Conservation (phyloP, 805 yeast species). For the Lachancea dasiensis region DNA sequence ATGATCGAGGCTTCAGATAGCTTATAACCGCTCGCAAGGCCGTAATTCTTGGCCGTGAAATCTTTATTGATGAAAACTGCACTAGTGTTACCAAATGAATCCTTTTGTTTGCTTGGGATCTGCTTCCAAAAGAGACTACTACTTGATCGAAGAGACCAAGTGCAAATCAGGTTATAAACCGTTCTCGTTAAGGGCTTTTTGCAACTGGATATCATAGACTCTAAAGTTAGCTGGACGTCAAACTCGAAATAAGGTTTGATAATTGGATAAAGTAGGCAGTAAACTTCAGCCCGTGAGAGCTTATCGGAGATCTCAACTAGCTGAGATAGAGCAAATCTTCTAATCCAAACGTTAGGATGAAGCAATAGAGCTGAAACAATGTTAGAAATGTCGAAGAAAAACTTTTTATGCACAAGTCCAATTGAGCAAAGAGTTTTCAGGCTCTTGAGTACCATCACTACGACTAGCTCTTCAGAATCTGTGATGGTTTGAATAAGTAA, state of each 20-base stretch:
- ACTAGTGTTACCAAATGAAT: slow-evolving; percentile 41
- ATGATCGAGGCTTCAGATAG: slow-evolving; percentile 26
- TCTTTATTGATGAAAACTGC: slow-evolving; percentile 25
- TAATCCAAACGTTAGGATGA: slow-evolving; percentile 84
- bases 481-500: slow-evolving; percentile 73
- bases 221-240: slow-evolving; percentile 68
- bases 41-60: slow-evolving; percentile 26
- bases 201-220: slow-evolving; percentile 57
- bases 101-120: slow-evolving; percentile 32
- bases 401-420: slow-evolving; percentile 47
- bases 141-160: slow-evolving; percentile 65
- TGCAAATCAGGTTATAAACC: slow-evolving; percentile 54
- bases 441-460: slow-evolving; percentile 57
- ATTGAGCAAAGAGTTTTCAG: slow-evolving; percentile 50
- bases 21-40: slow-evolving; percentile 16
- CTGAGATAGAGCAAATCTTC: slow-evolving; percentile 60
- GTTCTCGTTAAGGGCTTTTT: slow-evolving; percentile 62
- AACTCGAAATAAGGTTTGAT: slow-evolving; percentile 70
- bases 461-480: slow-evolving; percentile 80
- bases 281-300: slow-evolving; percentile 68
- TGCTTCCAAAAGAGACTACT: slow-evolving; percentile 80
- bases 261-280: slow-evolving; percentile 78
- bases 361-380: slow-evolving; percentile 52
- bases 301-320: slow-evolving; percentile 57
- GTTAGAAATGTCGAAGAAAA: slow-evolving; percentile 50